Evolutionary conservation across 345 rosid species (phyloP).

Genomic region (Crucihimalaya himalaica): DNA sequence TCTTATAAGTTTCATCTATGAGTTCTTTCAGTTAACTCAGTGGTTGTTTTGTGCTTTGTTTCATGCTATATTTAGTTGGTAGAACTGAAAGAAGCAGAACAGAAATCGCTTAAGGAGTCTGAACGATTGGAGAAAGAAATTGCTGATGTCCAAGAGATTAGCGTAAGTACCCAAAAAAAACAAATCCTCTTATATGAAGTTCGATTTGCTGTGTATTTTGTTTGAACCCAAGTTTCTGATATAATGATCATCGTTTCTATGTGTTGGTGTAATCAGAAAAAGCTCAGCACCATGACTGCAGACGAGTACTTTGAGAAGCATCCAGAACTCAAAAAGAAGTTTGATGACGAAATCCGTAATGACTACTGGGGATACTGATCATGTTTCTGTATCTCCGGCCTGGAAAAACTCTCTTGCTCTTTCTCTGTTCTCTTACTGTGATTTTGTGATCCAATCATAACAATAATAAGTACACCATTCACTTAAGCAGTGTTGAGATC

Average conservation of each 20-base stretch:
- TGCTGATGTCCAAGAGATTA: constrained; percentile 79
- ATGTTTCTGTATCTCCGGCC: constrained; percentile 13
- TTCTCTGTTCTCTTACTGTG: constrained; percentile 29
- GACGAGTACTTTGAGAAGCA: constrained; percentile 96
- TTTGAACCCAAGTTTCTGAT: constrained; percentile 9
- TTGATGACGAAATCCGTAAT: constrained; percentile 95
- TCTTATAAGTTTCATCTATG: neutral
- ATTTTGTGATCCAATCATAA: constrained; percentile 34
- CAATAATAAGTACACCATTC: constrained; percentile 39
- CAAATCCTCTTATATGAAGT: neutral
- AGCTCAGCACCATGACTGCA: constrained; percentile 97
- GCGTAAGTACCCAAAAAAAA: constrained; percentile 48
- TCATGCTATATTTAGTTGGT: constrained; percentile 54
- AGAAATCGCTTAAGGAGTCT: constrained; percentile 80
- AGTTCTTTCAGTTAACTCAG: neutral
- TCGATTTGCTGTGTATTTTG: neutral
- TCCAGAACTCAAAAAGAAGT: constrained; percentile 93
- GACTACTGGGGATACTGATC: constrained; percentile 89
- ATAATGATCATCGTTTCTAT: neutral
- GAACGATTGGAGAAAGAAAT: constrained; percentile 85
- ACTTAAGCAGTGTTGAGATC: constrained; percentile 32
- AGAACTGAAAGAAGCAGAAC: constrained; percentile 91
- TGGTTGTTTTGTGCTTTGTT: neutral
- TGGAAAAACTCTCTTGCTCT: neutral
- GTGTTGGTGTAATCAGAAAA: constrained; percentile 57